phyloP scores from a whole-genome alignment of 2,329 filamentous ascomycete genomes.

The Alternaria solani region DNA sequence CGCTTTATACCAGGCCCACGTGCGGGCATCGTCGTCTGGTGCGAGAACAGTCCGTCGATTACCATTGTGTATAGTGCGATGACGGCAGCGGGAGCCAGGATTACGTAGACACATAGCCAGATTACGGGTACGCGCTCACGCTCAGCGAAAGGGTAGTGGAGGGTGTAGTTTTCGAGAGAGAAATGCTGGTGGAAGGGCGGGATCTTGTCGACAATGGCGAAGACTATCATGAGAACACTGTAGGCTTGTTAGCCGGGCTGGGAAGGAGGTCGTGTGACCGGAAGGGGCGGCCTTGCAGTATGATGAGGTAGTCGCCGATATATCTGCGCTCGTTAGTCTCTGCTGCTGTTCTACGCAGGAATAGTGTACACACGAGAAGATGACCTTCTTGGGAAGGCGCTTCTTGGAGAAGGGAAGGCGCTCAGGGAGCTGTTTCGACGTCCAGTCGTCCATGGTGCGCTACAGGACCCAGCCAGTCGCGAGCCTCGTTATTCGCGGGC shows the following conservation, averaged over 20 bases:
- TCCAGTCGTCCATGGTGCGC: slow-evolving; percentile 47
- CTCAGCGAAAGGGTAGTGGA: slow-evolving; percentile 66
- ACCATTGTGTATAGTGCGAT: slow-evolving; percentile 65
- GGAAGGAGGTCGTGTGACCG: slow-evolving; percentile 48
- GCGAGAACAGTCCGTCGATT: slow-evolving; percentile 67
- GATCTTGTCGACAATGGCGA: slow-evolving; percentile 62
- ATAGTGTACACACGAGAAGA: slow-evolving; percentile 59
- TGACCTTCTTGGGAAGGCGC: slow-evolving; percentile 58
- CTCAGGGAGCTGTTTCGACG: slow-evolving; percentile 49
- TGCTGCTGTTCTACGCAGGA: background rate
- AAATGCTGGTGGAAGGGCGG: slow-evolving; percentile 67
- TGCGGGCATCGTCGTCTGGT: slow-evolving; percentile 49
- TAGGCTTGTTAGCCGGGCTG: slow-evolving; percentile 10
- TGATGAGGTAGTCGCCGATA: slow-evolving; percentile 66
- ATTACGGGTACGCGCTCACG: slow-evolving; percentile 63
- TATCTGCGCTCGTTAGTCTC: slow-evolving; percentile 55
- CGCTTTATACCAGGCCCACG: slow-evolving; percentile 41
- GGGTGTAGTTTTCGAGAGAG: slow-evolving; percentile 63
- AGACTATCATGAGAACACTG: slow-evolving; percentile 61
- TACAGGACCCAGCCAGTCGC: slow-evolving; percentile 28
- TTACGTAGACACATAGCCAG: slow-evolving; percentile 59
- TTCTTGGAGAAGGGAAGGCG: slow-evolving; percentile 64
- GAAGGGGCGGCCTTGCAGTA: slow-evolving; percentile 56
- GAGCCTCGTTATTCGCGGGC: slow-evolving; percentile 9
- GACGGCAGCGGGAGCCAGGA: slow-evolving; percentile 59